These are phyloP conservation scores for Prunella vulgaris DNA, from an alignment of 257 asterid species.

Conservation along the genomic window DNA sequence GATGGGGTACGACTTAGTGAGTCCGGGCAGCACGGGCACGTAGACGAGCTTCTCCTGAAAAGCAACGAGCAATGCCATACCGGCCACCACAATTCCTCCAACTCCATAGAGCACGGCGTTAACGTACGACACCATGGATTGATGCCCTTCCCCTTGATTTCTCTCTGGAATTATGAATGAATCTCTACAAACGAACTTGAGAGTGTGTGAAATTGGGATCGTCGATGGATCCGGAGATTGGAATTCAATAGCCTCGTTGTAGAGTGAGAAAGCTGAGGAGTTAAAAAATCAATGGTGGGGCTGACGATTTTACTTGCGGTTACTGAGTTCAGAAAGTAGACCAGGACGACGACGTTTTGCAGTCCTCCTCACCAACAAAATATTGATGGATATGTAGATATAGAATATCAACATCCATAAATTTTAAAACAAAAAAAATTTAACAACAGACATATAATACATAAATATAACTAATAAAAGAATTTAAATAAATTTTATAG, in stretches of 20 bases:
- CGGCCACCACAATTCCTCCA: slow-evolving; percentile 90
- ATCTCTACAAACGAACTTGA: background rate
- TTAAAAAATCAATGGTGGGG: background rate
- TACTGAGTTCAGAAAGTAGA: background rate
- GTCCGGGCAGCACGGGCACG: slow-evolving; percentile 96
- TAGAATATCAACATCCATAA: too few relatives aligned
- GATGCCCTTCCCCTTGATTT: slow-evolving; percentile 17
- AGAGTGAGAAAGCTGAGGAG: background rate
- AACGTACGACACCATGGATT: slow-evolving; percentile 75
- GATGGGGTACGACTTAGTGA: slow-evolving; percentile 76
- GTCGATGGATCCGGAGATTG: slow-evolving; percentile 7
- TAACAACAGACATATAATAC: too few relatives aligned
- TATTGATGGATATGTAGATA: too few relatives aligned
- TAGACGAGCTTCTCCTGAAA: slow-evolving; percentile 93
- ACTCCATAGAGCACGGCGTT: slow-evolving; percentile 65
- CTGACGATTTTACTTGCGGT: background rate
- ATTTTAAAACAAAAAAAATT: too few relatives aligned
- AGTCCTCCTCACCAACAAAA: too few relatives aligned
- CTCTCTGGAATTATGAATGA: slow-evolving; percentile 6
- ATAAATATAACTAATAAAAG: too few relatives aligned
- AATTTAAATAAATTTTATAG: too few relatives aligned
- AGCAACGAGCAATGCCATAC: slow-evolving; percentile 90
- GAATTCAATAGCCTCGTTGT: slow-evolving; percentile 14
- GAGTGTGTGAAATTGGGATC: background rate
- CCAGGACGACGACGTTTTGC: slow-evolving; percentile 8